A percentile compares a stretch with the other conserved stretches of the same genome.
Evolutionary conservation across 2,329 filamentous ascomycete species (phyloP).

Genomic region (Colletotrichum sp.): DNA sequence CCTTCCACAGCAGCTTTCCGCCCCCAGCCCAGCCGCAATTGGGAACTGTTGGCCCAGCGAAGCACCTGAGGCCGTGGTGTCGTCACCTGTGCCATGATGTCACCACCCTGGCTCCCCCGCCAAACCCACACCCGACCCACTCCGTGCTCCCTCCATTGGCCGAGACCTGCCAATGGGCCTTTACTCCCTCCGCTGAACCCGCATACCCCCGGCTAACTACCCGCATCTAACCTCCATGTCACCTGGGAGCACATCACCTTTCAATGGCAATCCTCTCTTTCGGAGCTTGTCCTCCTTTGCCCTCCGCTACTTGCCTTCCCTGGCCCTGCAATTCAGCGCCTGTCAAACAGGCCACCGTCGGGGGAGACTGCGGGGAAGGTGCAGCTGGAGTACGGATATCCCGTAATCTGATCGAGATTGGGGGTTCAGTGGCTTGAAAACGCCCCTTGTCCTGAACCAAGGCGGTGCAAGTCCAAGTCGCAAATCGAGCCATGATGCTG

Average conservation of each 20-base stretch:
- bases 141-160: neutral
- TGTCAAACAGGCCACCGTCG: neutral
- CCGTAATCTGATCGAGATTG: neutral
- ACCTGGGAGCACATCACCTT: neutral
- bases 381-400: neutral
- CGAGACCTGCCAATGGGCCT: conserved; percentile 3
- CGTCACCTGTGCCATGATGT: conserved; percentile 46
- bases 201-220: conserved; percentile 2
- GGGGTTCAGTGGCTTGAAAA: neutral
- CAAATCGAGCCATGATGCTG: neutral
- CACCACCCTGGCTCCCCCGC: conserved; percentile 35
- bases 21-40: neutral
- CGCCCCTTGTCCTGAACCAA: neutral
- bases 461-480: neutral
- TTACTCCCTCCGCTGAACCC: neutral
- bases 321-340: neutral
- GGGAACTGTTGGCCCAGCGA: neutral
- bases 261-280: neutral
- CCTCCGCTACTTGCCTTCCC: neutral
- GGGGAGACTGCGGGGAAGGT: neutral
- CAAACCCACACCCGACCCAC: conserved; percentile 3
- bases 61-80: conserved; percentile 25
- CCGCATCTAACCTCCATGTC: conserved; percentile 11
- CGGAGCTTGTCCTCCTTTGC: conserved; percentile 2
- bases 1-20: neutral